Evolutionary conservation across 306 rosid genomes (phyloP), one percentile per base, ranked within the genome.

Genomic region (Benincasa hispida): DNA sequence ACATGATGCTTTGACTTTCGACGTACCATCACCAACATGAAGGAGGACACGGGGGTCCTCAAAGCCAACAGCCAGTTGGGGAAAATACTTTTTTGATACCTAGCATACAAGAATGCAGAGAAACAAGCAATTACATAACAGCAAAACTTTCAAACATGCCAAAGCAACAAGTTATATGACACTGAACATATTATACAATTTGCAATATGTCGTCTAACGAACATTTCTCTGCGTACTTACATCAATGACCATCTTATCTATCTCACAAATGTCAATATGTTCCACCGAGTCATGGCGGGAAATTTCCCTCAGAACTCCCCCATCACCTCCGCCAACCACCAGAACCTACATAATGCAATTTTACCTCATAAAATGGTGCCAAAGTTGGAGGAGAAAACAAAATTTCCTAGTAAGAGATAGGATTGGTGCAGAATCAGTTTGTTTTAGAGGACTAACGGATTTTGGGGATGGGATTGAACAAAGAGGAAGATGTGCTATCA

Each of bases 261-360:
- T 94, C 93, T 94, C 99, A 67, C 99, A 94, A 66, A 94, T 94
- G 81, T 94, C 98, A 78, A 94, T 92, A 81, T 83, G 91, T 85
- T 92, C 90, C 76, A 94, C 92, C 15, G 97, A 94, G 72, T 85
- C 81, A 76, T 94, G 99, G 28, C 99, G 92, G 72, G 91, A 82
- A 74, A 94, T 79, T 87, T 94, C 99, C 87, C 98, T 89, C 8
- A 94, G 88, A 79, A 94, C 96, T 32, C 96, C 97, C 24, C 99
- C 99, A 82, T 94, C 99, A 73, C 99, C 99, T 10, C 99, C 99
- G n/a, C 98, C 99, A 79, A 94, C 99, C 75, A 94, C 96, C 77
- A 94, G 87, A 84, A 94, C 96, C 99, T 94, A 47, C 3, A 70
- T 3, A 70, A 2, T 15, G 84, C 80, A 76, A 25, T 39, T 54